Evolutionary conservation across 2,329 filamentous ascomycete genomes (phyloP), one percentile per base, ranked within the genome.

Genomic region (Arthroderma sp.): DNA sequence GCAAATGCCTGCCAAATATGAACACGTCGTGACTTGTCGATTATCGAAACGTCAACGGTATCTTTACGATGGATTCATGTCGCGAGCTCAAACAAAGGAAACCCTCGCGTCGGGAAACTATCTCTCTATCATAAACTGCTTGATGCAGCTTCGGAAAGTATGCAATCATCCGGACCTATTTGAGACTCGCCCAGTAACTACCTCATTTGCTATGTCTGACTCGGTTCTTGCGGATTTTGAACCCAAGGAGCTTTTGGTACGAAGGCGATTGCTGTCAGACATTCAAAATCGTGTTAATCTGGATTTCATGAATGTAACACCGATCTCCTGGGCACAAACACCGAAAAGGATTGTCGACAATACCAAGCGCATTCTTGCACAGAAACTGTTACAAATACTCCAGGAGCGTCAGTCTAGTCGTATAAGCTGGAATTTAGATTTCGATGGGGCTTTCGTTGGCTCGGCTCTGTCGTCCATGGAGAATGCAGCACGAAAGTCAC

Each of bases 91-190:
- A 55, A 96, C 91, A 0, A 81, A 86, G 51, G 83, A 86, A 48
- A 95, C 88, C 0, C 70, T 98, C 11, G 78, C 85, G 2, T 93
- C 85, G 1, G 91, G 91, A 29, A 98, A 96, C 57, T 95, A 95
- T 61, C 78, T 98, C 51, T 94, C 87, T 11, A 95, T 98, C 60
- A 96, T 96, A 65, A 94, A 95, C 61, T 96, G 93, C 62, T 69
- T 98, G 42, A 94, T 98, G 87, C 91, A 94, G 60, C 72, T 98
- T 43, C 80, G 91, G 40, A 95, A 96, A 61, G 93, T 98, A 42
- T 98, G 91, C 72, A 98, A 98, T 54, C 91, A 98, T 58, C 93
- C 91, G 0, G 91, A 98, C 64, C 73, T 98, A 6, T 98, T 98
- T 56, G 84, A 96, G 53, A 94, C 94, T 47, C 79, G 91, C 10